Conservation (phyloP, 1,284 basidiomycete genomes). For the Rhodotorula sp. region DNA sequence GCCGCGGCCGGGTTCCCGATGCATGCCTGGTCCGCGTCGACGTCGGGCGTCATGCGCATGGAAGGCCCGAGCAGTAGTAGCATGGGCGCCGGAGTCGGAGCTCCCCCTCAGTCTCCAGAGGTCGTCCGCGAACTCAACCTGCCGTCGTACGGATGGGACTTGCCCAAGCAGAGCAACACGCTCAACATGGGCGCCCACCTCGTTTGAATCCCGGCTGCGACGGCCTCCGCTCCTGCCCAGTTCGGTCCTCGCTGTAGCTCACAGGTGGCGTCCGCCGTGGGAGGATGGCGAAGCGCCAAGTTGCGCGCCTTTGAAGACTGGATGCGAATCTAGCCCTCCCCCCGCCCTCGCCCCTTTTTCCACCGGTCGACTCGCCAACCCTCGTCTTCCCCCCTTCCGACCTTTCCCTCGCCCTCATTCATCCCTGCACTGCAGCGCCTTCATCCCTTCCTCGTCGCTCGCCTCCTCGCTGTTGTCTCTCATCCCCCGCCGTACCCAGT, state of each 20-base stretch:
- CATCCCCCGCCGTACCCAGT: too few relatives aligned
- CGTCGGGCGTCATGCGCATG: slow-evolving; percentile 4
- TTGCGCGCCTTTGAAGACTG: not conserved
- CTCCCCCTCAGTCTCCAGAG: not conserved
- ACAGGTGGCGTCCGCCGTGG: too few relatives aligned
- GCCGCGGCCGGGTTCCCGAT: slow-evolving; percentile 1
- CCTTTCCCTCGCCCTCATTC: not conserved
- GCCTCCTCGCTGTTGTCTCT: too few relatives aligned
- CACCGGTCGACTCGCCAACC: not conserved
- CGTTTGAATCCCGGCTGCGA: slow-evolving; percentile 10
- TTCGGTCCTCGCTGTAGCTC: too few relatives aligned
- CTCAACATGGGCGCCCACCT: slow-evolving; percentile 20
- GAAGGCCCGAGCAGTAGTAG: not conserved
- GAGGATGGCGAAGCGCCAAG: not conserved
- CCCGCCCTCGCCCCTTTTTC: not conserved
- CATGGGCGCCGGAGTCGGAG: slow-evolving; percentile 1
- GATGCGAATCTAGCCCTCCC: not conserved
- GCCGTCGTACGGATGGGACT: slow-evolving; percentile 16
- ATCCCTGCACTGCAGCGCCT: not conserved
- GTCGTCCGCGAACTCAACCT: slow-evolving; percentile 12
- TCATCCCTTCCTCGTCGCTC: too few relatives aligned
- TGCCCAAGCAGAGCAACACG: slow-evolving; percentile 10
- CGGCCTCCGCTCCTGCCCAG: too few relatives aligned
- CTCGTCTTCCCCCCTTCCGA: not conserved
- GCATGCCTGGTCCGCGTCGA: slow-evolving; percentile 6